Evolutionary conservation across 768 basidiomycete species (phyloP).

Genomic region (Astraeus odoratus): DNA sequence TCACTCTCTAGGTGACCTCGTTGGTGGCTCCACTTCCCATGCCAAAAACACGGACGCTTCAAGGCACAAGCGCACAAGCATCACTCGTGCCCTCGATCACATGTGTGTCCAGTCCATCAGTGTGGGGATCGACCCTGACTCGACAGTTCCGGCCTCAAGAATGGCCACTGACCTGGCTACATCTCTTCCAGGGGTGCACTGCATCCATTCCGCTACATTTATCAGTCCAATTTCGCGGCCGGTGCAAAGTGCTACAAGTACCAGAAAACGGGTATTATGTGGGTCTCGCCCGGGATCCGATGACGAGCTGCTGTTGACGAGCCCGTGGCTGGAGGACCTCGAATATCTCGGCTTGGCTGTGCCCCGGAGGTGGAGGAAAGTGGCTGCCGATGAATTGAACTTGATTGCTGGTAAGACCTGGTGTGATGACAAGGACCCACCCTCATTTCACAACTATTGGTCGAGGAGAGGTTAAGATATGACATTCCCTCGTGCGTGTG

Average conservation of each 20-base stretch:
- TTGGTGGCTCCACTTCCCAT: background rate
- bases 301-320: slow-evolving; percentile 17
- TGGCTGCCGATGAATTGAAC: slow-evolving; percentile 25
- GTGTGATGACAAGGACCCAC: slow-evolving; percentile 6
- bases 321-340: slow-evolving; percentile 16
- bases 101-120: slow-evolving; percentile 7
- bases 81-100: slow-evolving; percentile 45
- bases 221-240: slow-evolving; percentile 24
- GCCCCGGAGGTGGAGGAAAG: slow-evolving; percentile 1
- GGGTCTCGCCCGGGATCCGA: slow-evolving; percentile 16
- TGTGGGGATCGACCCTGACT: background rate
- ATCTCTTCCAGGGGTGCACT: slow-evolving; percentile 20
- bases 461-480: slow-evolving; percentile 7
- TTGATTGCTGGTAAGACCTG: slow-evolving; percentile 7
- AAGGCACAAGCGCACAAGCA: slow-evolving; percentile 23
- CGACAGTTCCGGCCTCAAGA: background rate
- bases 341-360: slow-evolving; percentile 15
- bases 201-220: slow-evolving; percentile 46
- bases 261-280: too few relatives aligned
- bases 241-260: background rate
- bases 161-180: background rate
- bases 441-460: slow-evolving; percentile 6
- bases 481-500: background rate
- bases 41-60: slow-evolving; percentile 11
- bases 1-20: slow-evolving; percentile 17